Evolutionary conservation across 352 stramenopile species (phyloP).

Genomic region (Pythium rishiriense): DNA sequence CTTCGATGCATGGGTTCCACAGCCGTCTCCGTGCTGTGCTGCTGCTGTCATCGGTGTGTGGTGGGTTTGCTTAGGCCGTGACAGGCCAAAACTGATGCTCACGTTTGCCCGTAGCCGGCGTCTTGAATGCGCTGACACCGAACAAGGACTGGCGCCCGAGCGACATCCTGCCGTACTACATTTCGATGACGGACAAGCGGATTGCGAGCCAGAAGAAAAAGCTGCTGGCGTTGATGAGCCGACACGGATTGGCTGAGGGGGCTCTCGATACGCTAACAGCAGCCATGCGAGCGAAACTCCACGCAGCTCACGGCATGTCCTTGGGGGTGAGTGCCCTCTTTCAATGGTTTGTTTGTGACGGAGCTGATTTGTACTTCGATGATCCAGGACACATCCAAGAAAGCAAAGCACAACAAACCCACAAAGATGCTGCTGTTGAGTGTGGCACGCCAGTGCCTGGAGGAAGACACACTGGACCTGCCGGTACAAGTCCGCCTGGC

Average conservation of each 20-base stretch:
- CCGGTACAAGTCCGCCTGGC: background rate
- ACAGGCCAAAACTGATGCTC: background rate
- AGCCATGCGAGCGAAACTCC: constrained; percentile 17
- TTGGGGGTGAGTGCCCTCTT: constrained; percentile 11
- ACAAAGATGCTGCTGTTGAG: constrained; percentile 22
- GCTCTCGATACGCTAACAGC: constrained; percentile 24
- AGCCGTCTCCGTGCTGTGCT: constrained; percentile 66
- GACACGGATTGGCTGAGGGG: background rate
- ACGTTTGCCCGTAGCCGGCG: constrained; percentile 32
- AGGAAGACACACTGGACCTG: background rate
- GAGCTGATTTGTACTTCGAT: background rate
- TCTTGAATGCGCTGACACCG: constrained; percentile 44
- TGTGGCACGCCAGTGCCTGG: constrained; percentile 8
- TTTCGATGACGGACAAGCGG: constrained; percentile 28
- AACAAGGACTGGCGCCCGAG: constrained; percentile 21
- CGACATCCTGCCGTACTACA: constrained; percentile 32
- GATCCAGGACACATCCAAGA: constrained; percentile 22
- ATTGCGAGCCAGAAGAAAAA: constrained; percentile 20
- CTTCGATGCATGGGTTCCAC: constrained; percentile 53
- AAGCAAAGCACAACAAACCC: constrained; percentile 19
- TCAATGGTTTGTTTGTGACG: background rate
- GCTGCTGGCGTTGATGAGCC: constrained; percentile 9
- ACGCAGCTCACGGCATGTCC: background rate
- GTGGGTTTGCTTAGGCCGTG: background rate
- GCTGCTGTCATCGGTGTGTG: constrained; percentile 47